phyloP scores from a whole-genome alignment of 192 early-diverging fungal species.

The Allomyces macrogynus region DNA sequence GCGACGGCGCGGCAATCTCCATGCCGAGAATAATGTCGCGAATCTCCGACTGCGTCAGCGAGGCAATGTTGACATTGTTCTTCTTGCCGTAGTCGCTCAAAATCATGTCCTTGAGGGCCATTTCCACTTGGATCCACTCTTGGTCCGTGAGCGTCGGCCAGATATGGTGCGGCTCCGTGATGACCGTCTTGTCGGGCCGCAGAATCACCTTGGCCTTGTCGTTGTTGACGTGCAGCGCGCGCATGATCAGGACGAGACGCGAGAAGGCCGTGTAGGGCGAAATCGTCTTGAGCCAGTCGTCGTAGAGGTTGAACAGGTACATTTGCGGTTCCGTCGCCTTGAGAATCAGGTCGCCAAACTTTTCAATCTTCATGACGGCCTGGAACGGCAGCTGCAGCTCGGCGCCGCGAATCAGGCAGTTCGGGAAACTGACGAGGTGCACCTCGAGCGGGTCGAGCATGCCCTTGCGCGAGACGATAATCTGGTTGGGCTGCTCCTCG shows the following conservation, averaged over 20 bases:
- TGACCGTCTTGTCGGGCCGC: conserved; percentile 77
- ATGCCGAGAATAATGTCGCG: conserved; percentile 98
- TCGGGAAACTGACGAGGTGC: conserved; percentile 86
- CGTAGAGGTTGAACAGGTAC: conserved; percentile 72
- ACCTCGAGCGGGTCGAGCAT: conserved; percentile 99
- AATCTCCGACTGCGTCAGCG: conserved; percentile 88
- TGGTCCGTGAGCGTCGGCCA: conserved; percentile 94
- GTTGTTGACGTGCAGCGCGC: conserved; percentile 92
- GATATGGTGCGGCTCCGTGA: conserved; percentile 90
- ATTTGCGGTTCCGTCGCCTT: conserved; percentile 97
- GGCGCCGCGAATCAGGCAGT: conserved; percentile 94
- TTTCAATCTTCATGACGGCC: conserved; percentile 91
- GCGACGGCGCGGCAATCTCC: conserved; percentile 93
- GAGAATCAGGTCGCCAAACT: conserved; percentile 94
- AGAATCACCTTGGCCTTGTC: conserved; percentile 94
- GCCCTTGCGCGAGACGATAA: conserved; percentile 97
- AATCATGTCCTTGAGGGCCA: conserved; percentile 87
- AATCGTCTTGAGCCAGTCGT: conserved; percentile 90
- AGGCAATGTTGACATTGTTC: conserved; percentile 96
- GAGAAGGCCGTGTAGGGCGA: conserved; percentile 97
- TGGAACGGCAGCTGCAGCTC: conserved; percentile 97
- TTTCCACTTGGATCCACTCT: conserved; percentile 94
- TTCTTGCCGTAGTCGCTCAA: conserved; percentile 97
- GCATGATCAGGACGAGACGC: conserved; percentile 82
- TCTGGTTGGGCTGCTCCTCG: conserved; percentile 98